phyloP scores from a whole-genome alignment of 305 asterid species.

The Solanum hybrid region DNA sequence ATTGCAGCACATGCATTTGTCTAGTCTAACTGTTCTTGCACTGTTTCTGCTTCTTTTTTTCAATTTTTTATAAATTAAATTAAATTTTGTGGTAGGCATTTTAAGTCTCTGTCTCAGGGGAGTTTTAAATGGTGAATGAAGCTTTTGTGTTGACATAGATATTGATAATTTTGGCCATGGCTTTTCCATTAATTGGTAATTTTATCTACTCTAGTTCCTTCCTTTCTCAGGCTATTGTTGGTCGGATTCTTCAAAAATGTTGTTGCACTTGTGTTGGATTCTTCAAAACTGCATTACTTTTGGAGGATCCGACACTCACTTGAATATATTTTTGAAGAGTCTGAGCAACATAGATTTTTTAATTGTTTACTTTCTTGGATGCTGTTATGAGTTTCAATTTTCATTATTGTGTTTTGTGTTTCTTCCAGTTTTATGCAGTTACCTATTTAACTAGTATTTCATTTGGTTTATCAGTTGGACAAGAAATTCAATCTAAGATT shows the following conservation, averaged over 20 bases:
- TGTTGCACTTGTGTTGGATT: neutral
- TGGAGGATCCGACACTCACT: neutral
- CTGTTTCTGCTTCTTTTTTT: neutral
- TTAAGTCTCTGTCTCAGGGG: conserved; percentile 7
- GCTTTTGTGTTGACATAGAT: neutral
- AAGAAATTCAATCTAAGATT: neutral
- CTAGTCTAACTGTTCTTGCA: neutral
- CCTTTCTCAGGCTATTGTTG: neutral
- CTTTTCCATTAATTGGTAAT: neutral
- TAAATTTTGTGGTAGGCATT: neutral
- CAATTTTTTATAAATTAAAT: neutral
- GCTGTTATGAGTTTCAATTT: neutral
- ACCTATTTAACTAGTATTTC: neutral
- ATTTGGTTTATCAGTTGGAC: neutral
- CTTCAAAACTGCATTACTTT: neutral
- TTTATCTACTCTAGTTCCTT: neutral
- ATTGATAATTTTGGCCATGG: neutral
- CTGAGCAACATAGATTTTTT: neutral
- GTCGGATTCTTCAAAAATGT: neutral
- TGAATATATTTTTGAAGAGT: neutral
- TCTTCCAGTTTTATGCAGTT: neutral
- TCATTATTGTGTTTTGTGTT: neutral
- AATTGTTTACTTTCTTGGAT: neutral
- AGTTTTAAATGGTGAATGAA: neutral
- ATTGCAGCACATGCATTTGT: neutral